These are phyloP conservation scores for Saccharomyces kudriavzevii DNA, from an alignment of 805 yeast genomes.

Conservation along the genomic window DNA sequence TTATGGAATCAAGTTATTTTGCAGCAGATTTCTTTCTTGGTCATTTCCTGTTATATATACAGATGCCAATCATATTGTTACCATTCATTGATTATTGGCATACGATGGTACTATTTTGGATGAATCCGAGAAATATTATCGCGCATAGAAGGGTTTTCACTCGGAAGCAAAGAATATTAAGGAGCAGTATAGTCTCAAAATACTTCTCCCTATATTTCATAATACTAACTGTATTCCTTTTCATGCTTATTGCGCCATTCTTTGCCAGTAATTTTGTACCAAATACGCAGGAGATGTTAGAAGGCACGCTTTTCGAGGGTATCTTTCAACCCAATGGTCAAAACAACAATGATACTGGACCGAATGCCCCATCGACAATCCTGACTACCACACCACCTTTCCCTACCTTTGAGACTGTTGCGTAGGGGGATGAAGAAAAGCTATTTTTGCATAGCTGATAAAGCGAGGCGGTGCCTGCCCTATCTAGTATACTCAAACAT, in stretches of 20 bases:
- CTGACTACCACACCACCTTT: constrained; percentile 32
- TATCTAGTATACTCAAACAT: neutral
- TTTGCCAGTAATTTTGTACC: constrained; percentile 30
- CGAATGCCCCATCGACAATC: constrained; percentile 42
- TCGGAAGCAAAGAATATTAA: constrained; percentile 32
- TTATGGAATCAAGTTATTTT: constrained; percentile 59
- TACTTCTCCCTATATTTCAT: constrained; percentile 42
- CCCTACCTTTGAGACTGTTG: constrained; percentile 29
- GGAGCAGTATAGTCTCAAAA: constrained; percentile 36
- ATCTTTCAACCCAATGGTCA: constrained; percentile 54
- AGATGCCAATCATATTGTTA: constrained; percentile 51
- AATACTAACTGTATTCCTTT: constrained; percentile 34
- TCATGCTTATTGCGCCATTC: constrained; percentile 42
- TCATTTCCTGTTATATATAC: constrained; percentile 49
- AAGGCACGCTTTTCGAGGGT: constrained; percentile 27
- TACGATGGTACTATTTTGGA: constrained; percentile 60
- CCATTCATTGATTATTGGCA: constrained; percentile 65
- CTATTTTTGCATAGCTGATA: neutral
- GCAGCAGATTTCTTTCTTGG: constrained; percentile 55
- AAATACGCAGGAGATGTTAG: constrained; percentile 15
- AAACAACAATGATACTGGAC: constrained; percentile 60
- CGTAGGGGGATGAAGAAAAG: constrained; percentile 11
- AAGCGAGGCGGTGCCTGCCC: neutral
- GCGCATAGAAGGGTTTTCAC: constrained; percentile 32
- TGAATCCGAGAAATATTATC: constrained; percentile 43